These are phyloP conservation scores for Candida oleophila DNA, from an alignment of 805 yeast genomes.

Conservation along the genomic window DNA sequence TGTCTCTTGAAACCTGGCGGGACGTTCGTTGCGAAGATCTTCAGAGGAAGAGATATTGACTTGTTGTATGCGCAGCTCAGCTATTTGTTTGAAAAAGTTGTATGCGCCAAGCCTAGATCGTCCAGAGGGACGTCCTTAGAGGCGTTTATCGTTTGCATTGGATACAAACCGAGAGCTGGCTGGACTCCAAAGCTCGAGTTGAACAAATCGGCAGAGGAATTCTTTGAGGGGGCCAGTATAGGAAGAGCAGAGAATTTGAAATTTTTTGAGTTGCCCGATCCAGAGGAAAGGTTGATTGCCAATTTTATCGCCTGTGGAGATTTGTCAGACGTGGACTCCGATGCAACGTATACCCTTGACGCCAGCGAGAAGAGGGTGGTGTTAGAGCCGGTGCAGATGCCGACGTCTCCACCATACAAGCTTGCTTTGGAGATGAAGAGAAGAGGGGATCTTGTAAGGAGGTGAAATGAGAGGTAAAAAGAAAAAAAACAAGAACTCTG, in stretches of 20 bases:
- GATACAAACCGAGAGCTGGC: slow-evolving; percentile 77
- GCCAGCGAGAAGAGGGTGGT: slow-evolving; percentile 26
- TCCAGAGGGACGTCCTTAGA: slow-evolving; percentile 94
- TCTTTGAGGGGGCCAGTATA: slow-evolving; percentile 62
- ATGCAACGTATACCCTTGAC: slow-evolving; percentile 81
- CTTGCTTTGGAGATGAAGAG: slow-evolving; percentile 85
- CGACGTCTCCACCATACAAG: slow-evolving; percentile 97
- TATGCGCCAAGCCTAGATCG: slow-evolving; percentile 95
- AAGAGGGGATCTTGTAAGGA: slow-evolving; percentile 47
- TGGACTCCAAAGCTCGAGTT: slow-evolving; percentile 73
- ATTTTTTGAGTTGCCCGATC: slow-evolving; percentile 45
- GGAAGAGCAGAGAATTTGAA: slow-evolving; percentile 52
- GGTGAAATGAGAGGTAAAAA: slow-evolving; percentile 7
- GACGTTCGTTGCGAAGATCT: slow-evolving; percentile 91
- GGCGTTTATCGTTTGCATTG: slow-evolving; percentile 89
- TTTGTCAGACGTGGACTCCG: slow-evolving; percentile 82
- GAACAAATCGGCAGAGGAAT: slow-evolving; percentile 72
- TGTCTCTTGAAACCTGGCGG: slow-evolving; percentile 89
- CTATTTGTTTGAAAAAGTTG: slow-evolving; percentile 76
- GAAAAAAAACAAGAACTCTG: not conserved
- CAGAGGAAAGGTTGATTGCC: slow-evolving; percentile 74
- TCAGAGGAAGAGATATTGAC: slow-evolving; percentile 94
- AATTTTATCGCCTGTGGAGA: slow-evolving; percentile 97
- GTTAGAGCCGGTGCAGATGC: slow-evolving; percentile 89
- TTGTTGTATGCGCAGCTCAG: slow-evolving; percentile 91